These are phyloP conservation scores for Calendula officinalis DNA, from an alignment of 129 eudicot genomes.

Conservation along the genomic window DNA sequence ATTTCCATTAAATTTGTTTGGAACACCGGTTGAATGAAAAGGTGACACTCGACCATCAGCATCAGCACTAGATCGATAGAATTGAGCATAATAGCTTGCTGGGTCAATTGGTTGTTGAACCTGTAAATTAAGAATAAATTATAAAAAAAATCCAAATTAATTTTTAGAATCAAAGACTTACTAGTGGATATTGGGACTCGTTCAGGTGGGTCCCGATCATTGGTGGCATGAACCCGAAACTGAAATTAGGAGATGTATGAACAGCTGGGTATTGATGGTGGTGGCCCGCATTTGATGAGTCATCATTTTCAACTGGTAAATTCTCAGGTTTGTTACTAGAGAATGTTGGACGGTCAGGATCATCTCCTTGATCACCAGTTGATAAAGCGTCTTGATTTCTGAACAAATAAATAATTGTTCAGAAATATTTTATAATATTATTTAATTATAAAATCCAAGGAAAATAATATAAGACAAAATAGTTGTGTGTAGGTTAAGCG, in stretches of 20 bases:
- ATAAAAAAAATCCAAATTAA: background rate
- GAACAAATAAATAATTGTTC: constrained; percentile 33
- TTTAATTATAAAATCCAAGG: too few species aligned
- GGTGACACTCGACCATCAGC: constrained; percentile 71
- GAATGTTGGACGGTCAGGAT: constrained; percentile 43
- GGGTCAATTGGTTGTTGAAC: constrained; percentile 79
- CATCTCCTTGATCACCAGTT: constrained; percentile 36
- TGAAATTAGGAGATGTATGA: constrained; percentile 52
- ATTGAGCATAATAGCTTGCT: constrained; percentile 70
- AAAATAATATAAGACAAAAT: too few species aligned
- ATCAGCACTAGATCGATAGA: constrained; percentile 59
- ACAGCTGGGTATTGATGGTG: constrained; percentile 52
- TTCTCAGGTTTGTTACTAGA: constrained; percentile 43
- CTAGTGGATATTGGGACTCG: constrained; percentile 68
- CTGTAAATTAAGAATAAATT: constrained; percentile 36
- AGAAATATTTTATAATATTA: background rate
- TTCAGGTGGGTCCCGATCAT: constrained; percentile 51
- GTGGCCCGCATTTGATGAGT: constrained; percentile 36
- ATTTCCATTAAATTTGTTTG: constrained; percentile 55
- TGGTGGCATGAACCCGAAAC: constrained; percentile 68
- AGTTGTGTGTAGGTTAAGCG: too few species aligned
- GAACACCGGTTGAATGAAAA: constrained; percentile 42
- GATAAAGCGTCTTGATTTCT: constrained; percentile 47
- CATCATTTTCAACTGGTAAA: constrained; percentile 42
- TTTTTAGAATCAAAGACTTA: constrained; percentile 36